Evolutionary conservation across 2,329 filamentous ascomycete genomes (phyloP), one percentile per base, ranked within the genome.

Genomic region (Penicillium fuscoglaucum): DNA sequence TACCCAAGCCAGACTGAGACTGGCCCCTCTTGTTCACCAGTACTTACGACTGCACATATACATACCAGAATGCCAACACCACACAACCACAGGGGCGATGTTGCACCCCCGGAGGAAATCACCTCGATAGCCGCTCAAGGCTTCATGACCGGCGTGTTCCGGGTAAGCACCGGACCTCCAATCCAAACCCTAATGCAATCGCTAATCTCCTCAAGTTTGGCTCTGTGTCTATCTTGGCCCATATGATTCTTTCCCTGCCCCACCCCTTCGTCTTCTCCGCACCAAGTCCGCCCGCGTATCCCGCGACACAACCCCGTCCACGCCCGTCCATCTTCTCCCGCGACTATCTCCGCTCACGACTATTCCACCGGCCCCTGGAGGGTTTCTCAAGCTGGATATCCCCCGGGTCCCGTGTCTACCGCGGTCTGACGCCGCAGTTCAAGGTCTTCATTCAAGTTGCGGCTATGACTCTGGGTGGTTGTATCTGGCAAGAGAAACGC

Each of bases 381-480:
- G 78, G 76, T 0, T 80, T 83, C 66, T 82, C 80, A 0, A 72
- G 74, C 26, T 79, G 79, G 66, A 72, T 82, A 52, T 79, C 75
- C 19, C 76, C 72, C 17, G 64, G 67, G 7, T 74, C 74, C 41
- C 76, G 71, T 29, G 61, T 81, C 40, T 82, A 81, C 65, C 78
- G 78, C 26, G 74, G 76, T 6, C 64, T 82, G 58, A 82, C 79
- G 15, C 71, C 77, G 45, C 79, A 81, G 60, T 82, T 80, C 68
- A 81, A 81, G 61, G 74, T 80, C 29, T 81, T 79, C 61, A 63
- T 82, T 37, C 79, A 82, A 59, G 74, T 82, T 31, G 74, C 74
- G 5, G 72, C 68, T 35, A 80, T 81, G 78, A 81, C 75, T 6
- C 67, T 81, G 48, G 79, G 79, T 9, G 79, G 79, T 1, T 79